Evolutionary conservation across 2,329 filamentous ascomycete species (phyloP).

Genomic region (Aspergillus fijiensis): DNA sequence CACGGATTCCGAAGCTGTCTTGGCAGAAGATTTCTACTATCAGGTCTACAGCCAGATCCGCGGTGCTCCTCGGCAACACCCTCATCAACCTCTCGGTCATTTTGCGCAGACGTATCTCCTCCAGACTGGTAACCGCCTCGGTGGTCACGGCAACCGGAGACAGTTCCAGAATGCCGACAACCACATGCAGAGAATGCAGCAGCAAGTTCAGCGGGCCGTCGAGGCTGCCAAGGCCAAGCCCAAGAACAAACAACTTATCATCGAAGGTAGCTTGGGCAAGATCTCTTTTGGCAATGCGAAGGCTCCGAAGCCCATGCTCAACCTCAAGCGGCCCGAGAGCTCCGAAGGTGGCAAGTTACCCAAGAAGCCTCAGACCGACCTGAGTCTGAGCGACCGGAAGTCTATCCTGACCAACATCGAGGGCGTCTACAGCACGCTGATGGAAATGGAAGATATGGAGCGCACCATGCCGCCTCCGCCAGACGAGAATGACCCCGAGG

Average conservation of each 20-base stretch:
- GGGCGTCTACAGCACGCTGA: slow-evolving; percentile 79
- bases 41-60: slow-evolving; percentile 96
- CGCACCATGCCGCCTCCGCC: slow-evolving; percentile 71
- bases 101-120: slow-evolving; percentile 98
- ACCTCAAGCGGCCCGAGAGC: slow-evolving; percentile 84
- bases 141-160: slow-evolving; percentile 63
- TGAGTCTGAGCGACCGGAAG: slow-evolving; percentile 73
- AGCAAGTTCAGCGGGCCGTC: slow-evolving; percentile 95
- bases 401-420: slow-evolving; percentile 83
- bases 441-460: slow-evolving; percentile 93
- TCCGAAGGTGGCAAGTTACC: slow-evolving; percentile 56
- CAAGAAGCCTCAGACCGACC: slow-evolving; percentile 48
- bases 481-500: slow-evolving; percentile 65
- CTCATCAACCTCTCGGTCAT: slow-evolving; percentile 88
- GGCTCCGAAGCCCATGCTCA: slow-evolving; percentile 90
- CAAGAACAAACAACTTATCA: slow-evolving; percentile 95
- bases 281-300: slow-evolving; percentile 99
- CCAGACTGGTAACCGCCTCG: slow-evolving; percentile 83
- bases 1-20: slow-evolving; percentile 72
- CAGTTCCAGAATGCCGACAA: slow-evolving; percentile 86
- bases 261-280: slow-evolving; percentile 93
- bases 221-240: slow-evolving; percentile 96
- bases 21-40: slow-evolving; percentile 96
- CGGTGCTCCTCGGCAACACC: slow-evolving; percentile 83
- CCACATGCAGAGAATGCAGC: slow-evolving; percentile 98